Base-by-base conservation (phyloP, 2,329 filamentous ascomycete genomes). In the Volutella citrinella region DNA sequence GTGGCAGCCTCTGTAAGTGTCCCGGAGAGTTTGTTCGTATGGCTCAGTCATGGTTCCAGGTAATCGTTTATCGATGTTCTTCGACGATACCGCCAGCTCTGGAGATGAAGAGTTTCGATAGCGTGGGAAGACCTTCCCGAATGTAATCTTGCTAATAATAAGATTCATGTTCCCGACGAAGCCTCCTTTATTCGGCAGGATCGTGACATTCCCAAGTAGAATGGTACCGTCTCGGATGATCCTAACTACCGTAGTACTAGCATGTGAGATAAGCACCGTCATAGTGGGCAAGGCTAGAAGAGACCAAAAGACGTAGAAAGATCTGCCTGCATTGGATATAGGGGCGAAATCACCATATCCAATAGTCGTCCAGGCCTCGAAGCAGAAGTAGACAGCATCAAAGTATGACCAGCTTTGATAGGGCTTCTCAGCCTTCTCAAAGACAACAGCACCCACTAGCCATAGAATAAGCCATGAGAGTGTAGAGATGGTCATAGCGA, bases 221-320 rank as follows among this genome's bases (percentile, higher is more conserved):
- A 81, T 62, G 0, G 77, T 82, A 5, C 65, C 56, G 34, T 82
- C 75, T 10, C 69, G 65, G 34, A 82, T 60, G 6, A 65, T 61
- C 48, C 76, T 79, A 27, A 95, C 82, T 15, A 95, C 75, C 0
- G 90, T 96, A 51, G 94, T 84, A 16, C 85, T 86, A 40, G 93
- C 84, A 46, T 90, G 84, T 9, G 80, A 84, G 43, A 94, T 85
- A 10, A 96, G 73, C 13, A 95, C 82, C 0, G 90, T 95, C 75
- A 90, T 90, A 3, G 86, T 90, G 0, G 90, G 90, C 5, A 95
- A 72, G 0, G 89, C 88, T 16, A 95, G 73, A 2, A 95, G 60
- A 11, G 82, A 87, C 90, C 90, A 96, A 36, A 95, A 82, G n/a
- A 96, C 86, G 52, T 95, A 95, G 57, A 95, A 94, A 0, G 86